Conservation (phyloP, 1,284 basidiomycete species). For the Leucoagaricus sp. region DNA sequence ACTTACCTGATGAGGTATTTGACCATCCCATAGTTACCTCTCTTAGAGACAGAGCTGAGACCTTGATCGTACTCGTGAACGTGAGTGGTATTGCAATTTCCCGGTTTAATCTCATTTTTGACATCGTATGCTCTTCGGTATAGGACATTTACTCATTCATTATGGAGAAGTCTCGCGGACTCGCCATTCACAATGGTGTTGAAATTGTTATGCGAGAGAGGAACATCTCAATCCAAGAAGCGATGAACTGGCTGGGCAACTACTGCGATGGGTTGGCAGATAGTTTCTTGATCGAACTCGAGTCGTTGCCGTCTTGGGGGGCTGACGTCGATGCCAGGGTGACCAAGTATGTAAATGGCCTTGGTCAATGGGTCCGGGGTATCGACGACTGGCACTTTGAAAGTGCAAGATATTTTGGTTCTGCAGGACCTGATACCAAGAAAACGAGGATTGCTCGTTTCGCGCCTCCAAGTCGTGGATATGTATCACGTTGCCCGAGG, state of each 20-base stretch:
- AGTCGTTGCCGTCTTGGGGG: not conserved
- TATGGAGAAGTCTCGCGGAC: slow-evolving; percentile 4
- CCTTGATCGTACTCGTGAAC: not conserved
- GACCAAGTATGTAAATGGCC: not conserved
- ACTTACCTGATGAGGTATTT: slow-evolving; percentile 2
- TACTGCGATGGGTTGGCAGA: not conserved
- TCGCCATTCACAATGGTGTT: not conserved
- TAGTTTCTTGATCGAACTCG: not conserved
- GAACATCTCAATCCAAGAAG: not conserved
- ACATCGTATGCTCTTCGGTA: too few relatives aligned
- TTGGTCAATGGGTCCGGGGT: slow-evolving; percentile 7
- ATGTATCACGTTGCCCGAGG: not conserved
- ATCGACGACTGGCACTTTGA: slow-evolving; percentile 5
- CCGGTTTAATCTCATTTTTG: not conserved
- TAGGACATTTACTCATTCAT: not conserved
- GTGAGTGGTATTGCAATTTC: not conserved
- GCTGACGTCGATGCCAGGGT: not conserved
- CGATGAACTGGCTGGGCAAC: not conserved
- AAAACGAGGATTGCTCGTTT: not conserved
- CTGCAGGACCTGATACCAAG: not conserved
- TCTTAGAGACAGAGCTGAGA: not conserved
- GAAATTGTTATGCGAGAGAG: not conserved
- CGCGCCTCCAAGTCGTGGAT: not conserved
- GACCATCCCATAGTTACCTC: not conserved
- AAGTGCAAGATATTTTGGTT: not conserved